Conservation (phyloP, 352 stramenopile genomes). For the Pythium graminicola region DNA sequence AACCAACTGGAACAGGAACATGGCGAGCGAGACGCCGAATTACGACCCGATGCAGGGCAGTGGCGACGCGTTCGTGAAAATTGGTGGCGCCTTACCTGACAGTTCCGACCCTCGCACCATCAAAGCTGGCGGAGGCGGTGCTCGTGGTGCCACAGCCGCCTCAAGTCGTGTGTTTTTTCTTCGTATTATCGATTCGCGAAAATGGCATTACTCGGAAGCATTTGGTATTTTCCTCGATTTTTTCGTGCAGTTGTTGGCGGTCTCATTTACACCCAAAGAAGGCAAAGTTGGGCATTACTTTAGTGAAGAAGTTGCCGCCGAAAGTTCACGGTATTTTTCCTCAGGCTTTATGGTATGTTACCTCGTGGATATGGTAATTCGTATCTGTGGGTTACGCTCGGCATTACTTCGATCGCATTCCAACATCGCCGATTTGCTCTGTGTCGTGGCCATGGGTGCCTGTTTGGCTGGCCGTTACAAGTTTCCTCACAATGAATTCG, state of each 20-base stretch:
- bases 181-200: constrained; percentile 80
- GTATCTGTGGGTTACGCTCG: constrained; percentile 58
- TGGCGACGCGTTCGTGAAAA: constrained; percentile 62
- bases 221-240: constrained; percentile 85
- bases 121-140: constrained; percentile 31
- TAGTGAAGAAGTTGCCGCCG: constrained; percentile 53
- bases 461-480: constrained; percentile 47
- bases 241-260: constrained; percentile 70
- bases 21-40: constrained; percentile 32
- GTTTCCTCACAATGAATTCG: constrained; percentile 58
- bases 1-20: not conserved
- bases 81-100: constrained; percentile 65
- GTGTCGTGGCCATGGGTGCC: constrained; percentile 56
- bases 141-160: constrained; percentile 26
- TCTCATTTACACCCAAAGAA: constrained; percentile 65
- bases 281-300: constrained; percentile 30
- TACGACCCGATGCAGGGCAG: constrained; percentile 49
- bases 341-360: constrained; percentile 74
- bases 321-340: constrained; percentile 68
- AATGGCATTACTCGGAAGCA: constrained; percentile 85
- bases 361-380: constrained; percentile 79
- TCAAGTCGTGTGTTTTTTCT: constrained; percentile 62
- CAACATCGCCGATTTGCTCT: constrained; percentile 75
- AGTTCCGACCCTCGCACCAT: constrained; percentile 61
- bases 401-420: constrained; percentile 77